These are phyloP conservation scores for Smallanthus sonchifolius DNA, from an alignment of 129 eudicot genomes.

Conservation along the genomic window DNA sequence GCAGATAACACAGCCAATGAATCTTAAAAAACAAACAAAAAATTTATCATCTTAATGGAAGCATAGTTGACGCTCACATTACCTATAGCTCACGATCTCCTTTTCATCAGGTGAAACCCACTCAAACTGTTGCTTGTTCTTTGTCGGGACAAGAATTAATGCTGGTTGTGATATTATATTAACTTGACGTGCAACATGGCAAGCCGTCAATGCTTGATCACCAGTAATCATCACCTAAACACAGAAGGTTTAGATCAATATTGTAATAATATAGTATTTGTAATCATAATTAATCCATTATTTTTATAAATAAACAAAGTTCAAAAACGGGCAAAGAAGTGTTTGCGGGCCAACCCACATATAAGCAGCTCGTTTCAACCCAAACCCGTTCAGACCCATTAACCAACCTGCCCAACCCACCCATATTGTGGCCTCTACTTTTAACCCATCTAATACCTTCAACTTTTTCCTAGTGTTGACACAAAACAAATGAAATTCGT, in stretches of 20 bases:
- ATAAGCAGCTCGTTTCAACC: neutral
- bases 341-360: neutral
- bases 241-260: neutral
- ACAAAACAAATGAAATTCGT: neutral
- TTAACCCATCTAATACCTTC: neutral
- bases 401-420: neutral
- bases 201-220: constrained; percentile 98
- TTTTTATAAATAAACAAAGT: no score
- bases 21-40: neutral
- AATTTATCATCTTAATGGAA: neutral
- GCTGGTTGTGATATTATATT: constrained; percentile 74
- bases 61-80: constrained; percentile 6
- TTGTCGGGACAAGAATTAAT: constrained; percentile 61
- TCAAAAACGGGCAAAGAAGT: neutral
- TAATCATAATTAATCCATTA: neutral
- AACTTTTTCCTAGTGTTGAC: neutral
- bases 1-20: constrained; percentile 8
- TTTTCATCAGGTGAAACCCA: constrained; percentile 96
- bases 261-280: neutral
- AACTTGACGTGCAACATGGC: constrained; percentile 94
- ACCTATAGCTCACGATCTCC: constrained; percentile 60
- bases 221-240: constrained; percentile 93
- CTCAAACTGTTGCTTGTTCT: constrained; percentile 46
- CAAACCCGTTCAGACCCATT: neutral
- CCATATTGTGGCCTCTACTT: neutral